Base-by-base conservation (phyloP, 352 stramenopile species). In the Phytophthora capsici region DNA sequence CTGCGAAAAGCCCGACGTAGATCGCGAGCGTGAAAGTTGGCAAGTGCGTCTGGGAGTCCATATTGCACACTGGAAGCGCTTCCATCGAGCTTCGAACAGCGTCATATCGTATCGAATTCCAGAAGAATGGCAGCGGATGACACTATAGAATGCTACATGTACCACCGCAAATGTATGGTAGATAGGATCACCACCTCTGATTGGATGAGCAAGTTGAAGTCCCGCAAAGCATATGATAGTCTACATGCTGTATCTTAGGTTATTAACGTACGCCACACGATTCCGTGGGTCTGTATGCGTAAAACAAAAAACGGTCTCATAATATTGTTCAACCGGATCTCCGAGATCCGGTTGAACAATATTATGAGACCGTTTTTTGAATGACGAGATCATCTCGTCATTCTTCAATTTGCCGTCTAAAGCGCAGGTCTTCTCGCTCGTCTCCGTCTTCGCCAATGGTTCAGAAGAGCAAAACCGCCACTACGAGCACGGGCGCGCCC, bases 401-500 rank as follows among this genome's bases (percentile, higher is more conserved):
- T 63, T 71, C 63, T 71, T 71, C 44, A 67, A 66, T 56, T 19
- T 63, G 41, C 63, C 47, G 37, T 22, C 12, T 10, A 55, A 13
- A 14, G 26, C 46, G 4, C 45, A 67, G 38, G 16, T 28, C 19
- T 20, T 17, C 44, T 17, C 36, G 8, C 13, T 40, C 16, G n/a
- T 32, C 19, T 20, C 34, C 16, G 28, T 34, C 28, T 34, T 9
- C 28, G 28, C 28, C 28, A 34, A 75, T 69, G 67, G 59, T 23
- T 19, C 56, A 61, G 45, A 69, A 72, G 47, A 67, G 49, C 37
- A 32, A 47, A n/a, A 82, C 57, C 10, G 66, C 73, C 14, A 85
- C 78, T n/a, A 85, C 77, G 5, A 87, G 77, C 62, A 79, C 85
- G 30, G 86, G 86, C 17, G 75, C 85, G 1, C 87, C 87, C 10